phyloP scores from a whole-genome alignment of 306 rosid species.

The Lathyrus aphaca region DNA sequence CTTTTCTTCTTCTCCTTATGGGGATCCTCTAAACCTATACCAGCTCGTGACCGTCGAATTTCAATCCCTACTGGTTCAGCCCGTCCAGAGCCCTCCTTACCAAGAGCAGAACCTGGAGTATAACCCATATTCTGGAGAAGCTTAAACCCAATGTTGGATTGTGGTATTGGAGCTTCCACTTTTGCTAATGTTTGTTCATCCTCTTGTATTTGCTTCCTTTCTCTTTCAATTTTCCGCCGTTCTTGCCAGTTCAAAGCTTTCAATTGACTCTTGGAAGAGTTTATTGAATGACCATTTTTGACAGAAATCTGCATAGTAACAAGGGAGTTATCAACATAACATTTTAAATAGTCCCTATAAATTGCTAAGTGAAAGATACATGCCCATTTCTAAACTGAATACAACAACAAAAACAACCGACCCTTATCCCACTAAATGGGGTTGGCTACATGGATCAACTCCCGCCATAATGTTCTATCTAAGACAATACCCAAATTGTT shows the following conservation, averaged over 20 bases:
- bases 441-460: no score
- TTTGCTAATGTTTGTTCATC: slow-evolving; percentile 81
- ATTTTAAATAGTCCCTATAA: not conserved
- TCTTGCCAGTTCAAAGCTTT: slow-evolving; percentile 78
- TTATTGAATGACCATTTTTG: slow-evolving; percentile 39
- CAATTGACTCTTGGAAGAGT: slow-evolving; percentile 56
- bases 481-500: no score
- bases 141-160: slow-evolving; percentile 86
- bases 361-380: not conserved
- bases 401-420: not conserved
- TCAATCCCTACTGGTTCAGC: slow-evolving; percentile 79
- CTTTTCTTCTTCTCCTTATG: slow-evolving; percentile 73
- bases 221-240: slow-evolving; percentile 64
- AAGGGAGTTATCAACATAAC: not conserved
- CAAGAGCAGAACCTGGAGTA: slow-evolving; percentile 79
- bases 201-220: slow-evolving; percentile 72
- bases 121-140: slow-evolving; percentile 92
- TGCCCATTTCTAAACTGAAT: no score
- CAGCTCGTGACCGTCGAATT: slow-evolving; percentile 91
- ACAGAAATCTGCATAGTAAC: slow-evolving; percentile 46
- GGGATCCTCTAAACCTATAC: slow-evolving; percentile 74
- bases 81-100: slow-evolving; percentile 75
- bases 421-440: no score
- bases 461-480: no score
- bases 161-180: slow-evolving; percentile 84